Evolutionary conservation across 768 basidiomycete genomes (phyloP), one percentile per base, ranked within the genome.

Genomic region (Leccinum obscurum): DNA sequence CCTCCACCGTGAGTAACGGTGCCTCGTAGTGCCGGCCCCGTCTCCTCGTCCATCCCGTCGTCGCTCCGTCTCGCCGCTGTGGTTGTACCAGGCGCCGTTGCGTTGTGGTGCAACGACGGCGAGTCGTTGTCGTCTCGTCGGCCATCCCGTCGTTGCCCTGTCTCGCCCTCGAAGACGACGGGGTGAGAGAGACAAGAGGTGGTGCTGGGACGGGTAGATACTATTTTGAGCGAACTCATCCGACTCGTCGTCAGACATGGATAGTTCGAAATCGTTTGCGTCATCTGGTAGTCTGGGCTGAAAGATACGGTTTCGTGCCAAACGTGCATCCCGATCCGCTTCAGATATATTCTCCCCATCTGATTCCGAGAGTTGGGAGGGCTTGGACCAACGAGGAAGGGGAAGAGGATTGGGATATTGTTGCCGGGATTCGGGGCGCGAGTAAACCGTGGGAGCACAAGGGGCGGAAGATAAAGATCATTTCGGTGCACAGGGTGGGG

Each of bases 191-290:
- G 24, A 26, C 24, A 24, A 24, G 24, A 24, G 24, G 24, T 24
- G 24, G 24, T 24, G 24, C 24, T 24, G 24, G 24, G 24, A 24
- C 24, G 24, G 24, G 24, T 24, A 24, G 24, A 24, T 24, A 24
- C 24, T 24, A 24, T 24, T 24, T 24, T 24, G 24, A 24, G 24
- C 24, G 24, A 90, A 86, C 22, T 90, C 77, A 64, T 93, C 92
- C 3, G 92, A 93, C 72, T 93, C 92, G 63, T 92, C 91, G 54
- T 85, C 88, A 9, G 83, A 84, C 66, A 86, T 78, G 56, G 77
- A 80, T 17, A 75, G 76, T 52, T 86, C 76, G 20, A 80, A 83
- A 7, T 82, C 81, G 26, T 80, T 70, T 20, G 57, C 48, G 34
- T 58, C 50, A 24, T 35, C 28, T 51, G 56, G 49, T 17, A 52